These are phyloP conservation scores for Colletotrichum simmondsii DNA, from an alignment of 2,329 filamentous ascomycete species.

Conservation along the genomic window DNA sequence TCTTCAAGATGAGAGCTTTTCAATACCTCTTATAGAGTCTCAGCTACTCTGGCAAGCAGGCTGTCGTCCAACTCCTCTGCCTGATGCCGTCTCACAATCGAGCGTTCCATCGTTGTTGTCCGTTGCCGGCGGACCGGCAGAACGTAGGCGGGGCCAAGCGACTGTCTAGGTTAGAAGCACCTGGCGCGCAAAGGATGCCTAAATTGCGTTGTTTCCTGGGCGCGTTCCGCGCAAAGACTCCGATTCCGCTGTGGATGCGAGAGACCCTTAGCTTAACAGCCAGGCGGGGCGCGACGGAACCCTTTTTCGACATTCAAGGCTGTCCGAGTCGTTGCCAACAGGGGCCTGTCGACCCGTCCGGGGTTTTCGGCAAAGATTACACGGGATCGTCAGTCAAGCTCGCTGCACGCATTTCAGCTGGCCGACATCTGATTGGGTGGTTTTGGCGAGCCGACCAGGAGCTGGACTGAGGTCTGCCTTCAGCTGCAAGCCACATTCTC, in stretches of 20 bases:
- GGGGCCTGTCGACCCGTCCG: not conserved
- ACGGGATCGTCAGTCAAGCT: conserved; percentile 8
- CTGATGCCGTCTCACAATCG: not conserved
- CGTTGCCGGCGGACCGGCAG: not conserved
- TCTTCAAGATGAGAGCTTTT: not conserved
- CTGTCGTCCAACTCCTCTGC: not conserved
- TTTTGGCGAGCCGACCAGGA: conserved; percentile 26
- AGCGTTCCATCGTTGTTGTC: not conserved
- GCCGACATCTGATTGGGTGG: conserved; percentile 13
- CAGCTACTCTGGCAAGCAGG: not conserved
- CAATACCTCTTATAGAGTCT: not conserved
- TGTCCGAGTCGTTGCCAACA: not conserved
- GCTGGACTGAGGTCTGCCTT: conserved; percentile 28
- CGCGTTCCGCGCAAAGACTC: conserved; percentile 14
- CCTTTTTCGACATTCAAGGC: conserved; percentile 2
- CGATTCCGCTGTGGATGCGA: conserved; percentile 22
- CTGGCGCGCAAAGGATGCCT: conserved; percentile 17
- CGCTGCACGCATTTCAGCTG: conserved; percentile 5
- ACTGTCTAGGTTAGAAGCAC: not conserved
- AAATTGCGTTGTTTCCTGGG: not conserved
- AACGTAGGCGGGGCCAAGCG: not conserved
- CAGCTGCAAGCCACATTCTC: conserved; percentile 33
- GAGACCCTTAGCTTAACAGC: not conserved
- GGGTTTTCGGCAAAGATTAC: not conserved
- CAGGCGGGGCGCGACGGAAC: conserved; percentile 4